Conservation (phyloP, 1,139 yeast species). For the Suhomyces bribrorum region DNA sequence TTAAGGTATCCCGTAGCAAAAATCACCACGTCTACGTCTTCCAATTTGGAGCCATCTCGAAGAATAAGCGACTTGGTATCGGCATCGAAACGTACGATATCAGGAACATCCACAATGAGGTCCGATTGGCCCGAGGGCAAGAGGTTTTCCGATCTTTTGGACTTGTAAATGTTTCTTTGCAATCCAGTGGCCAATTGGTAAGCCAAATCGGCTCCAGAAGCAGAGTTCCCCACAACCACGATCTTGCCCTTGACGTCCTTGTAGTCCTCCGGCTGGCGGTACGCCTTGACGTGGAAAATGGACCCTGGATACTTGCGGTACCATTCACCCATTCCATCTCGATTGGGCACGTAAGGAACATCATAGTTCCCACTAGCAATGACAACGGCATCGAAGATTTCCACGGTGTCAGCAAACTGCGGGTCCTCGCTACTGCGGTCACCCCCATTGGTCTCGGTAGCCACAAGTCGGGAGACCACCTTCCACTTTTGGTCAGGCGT, state of each 20-base stretch:
- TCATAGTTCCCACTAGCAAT: slow-evolving; percentile 61
- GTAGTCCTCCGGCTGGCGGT: slow-evolving; percentile 51
- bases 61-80: slow-evolving; percentile 33
- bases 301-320: slow-evolving; percentile 43
- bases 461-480: slow-evolving; percentile 34
- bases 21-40: slow-evolving; percentile 49
- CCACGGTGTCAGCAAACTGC: slow-evolving; percentile 15
- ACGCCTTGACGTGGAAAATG: slow-evolving; percentile 61
- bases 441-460: slow-evolving; percentile 21
- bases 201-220: slow-evolving; percentile 62
- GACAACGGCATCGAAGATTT: slow-evolving; percentile 51
- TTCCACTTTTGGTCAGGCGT: slow-evolving; percentile 45
- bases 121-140: slow-evolving; percentile 47
- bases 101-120: slow-evolving; percentile 41
- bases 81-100: slow-evolving; percentile 30
- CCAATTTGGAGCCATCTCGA: slow-evolving; percentile 31
- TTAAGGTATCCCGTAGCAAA: slow-evolving; percentile 64
- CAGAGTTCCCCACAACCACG: slow-evolving; percentile 61
- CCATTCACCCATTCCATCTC: slow-evolving; percentile 57
- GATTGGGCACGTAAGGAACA: slow-evolving; percentile 55
- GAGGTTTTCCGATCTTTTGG: slow-evolving; percentile 38
- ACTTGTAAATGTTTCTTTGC: slow-evolving; percentile 42
- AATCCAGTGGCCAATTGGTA: slow-evolving; percentile 49
- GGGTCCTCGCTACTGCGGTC: slow-evolving; percentile 5
- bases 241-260: slow-evolving; percentile 38